Base-by-base conservation (phyloP, 371 early-diverging fungal species). In the Phascolomyces articulosus region DNA sequence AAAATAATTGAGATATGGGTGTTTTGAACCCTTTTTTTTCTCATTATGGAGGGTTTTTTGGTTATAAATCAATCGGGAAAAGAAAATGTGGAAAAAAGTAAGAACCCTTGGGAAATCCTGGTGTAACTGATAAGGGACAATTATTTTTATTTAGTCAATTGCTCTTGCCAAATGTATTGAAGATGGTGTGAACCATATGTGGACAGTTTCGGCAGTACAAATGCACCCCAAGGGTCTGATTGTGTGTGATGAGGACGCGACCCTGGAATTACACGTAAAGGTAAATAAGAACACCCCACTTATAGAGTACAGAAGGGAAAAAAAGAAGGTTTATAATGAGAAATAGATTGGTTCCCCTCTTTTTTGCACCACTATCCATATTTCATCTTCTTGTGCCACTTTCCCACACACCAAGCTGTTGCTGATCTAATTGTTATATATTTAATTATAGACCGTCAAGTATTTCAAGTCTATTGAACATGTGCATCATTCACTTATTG, bases 201-300 rank as follows among this genome's bases (percentile, higher is more conserved):
- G 93, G 93, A 95, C 95, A 10, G 93, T 95, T 58, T 92, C 93
- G 21, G 93, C 93, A n/a, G 88, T 95, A 61, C 95, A 95, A 74
- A 76, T 92, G 68, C 95, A 95, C 63, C 93, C 94, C 40, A 90
- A 90, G 58, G 91, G 93, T n/a, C 82, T 95, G 78, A 84, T 95
- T 74, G 93, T 94, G 23, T 94, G 94, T 68, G 95, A 95, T 74
- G 95, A 95, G 76, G 95, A 95, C 67, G 92, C 95, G 18, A 94
- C 94, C 1, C 73, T 93, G 40, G 95, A 95, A 72, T 82, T 95
- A 38, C 94, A 95, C 62, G 95, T 95, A 64, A 95, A 95, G 72
- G 82, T 77, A 71, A 70, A 44, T 18, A 40, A 38, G 55, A 26
- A 15, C 13, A 4, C 4, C 13, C 4, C 4, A 41, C 4, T n/a